Base-by-base conservation (phyloP, 768 basidiomycete species). In the Candolleomyces efflorescens region DNA sequence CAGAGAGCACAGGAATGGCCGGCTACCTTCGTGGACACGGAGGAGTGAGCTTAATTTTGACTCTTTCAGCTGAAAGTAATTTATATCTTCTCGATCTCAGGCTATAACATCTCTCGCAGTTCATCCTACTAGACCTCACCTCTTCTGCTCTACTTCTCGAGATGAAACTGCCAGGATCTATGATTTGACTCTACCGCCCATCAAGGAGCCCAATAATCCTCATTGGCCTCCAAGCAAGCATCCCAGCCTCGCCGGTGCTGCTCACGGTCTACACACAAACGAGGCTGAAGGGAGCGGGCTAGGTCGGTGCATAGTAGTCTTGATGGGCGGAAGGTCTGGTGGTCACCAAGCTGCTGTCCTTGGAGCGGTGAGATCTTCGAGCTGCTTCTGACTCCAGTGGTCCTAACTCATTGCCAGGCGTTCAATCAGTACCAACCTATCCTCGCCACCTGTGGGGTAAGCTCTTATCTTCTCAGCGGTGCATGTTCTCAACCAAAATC, bases 381-480 rank as follows among this genome's bases (percentile, higher is more conserved):
- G 45, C 43, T 41, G 17, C 54, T 46, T 23, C 54, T 49, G 32
- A 59, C 62, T 20, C 56, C 26, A 54, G 37, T 26, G 39, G 45
- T 23, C 22, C 43, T 44, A 20, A 26, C 3, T 22, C n/a, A 23
- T 44, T 43, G 49, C 15, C 45, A 90, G 89, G 82, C 84, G 24
- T 92, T 92, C 69, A 87, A 92, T 66, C 78, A 82, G 0, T 69
- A 70, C 10, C 70, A 79, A 53, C 87, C 88, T 3, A 62, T 92
- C 15, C 76, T 92, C 53, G 89, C 89, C 10, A 92, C 90, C 15
- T 87, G 89, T 64, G 90, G 90, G 20, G 90, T 91, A 67, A 59
- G 84, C 72, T 46, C 6, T 11, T 32, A 2, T 45, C 26, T 43
- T 32, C 61, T 53, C 63, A 9, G 41, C 20, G 3, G 27, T 5